Percentiles rank a stretch among this genome's conserved stretches.
Conservation (phyloP, 352 stramenopile species). For the Pythium plurisporium region DNA sequence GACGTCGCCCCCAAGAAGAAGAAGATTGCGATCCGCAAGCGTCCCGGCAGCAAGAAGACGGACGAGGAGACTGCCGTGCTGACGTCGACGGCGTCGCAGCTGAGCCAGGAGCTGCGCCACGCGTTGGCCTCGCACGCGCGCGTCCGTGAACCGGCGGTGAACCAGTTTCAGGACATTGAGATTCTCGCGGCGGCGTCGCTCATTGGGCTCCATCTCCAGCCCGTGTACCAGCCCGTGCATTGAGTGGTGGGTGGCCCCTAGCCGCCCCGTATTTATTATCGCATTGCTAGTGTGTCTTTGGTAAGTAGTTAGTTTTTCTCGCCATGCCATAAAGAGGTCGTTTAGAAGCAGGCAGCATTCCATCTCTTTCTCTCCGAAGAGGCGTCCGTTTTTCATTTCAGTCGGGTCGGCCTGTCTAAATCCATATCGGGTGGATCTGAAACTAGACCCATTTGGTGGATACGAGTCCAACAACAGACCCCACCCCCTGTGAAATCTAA, state of each 20-base stretch:
- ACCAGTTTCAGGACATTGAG: conserved; percentile 66
- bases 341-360: too few relatives aligned
- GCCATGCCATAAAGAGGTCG: too few relatives aligned
- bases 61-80: background rate
- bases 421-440: too few relatives aligned
- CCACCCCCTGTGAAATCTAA: too few relatives aligned
- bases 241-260: conserved; percentile 17
- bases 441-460: too few relatives aligned
- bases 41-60: conserved; percentile 15
- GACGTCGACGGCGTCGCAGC: conserved; percentile 25
- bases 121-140: conserved; percentile 15
- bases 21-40: conserved; percentile 32
- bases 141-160: background rate
- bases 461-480: too few relatives aligned
- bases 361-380: too few relatives aligned
- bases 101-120: conserved; percentile 36
- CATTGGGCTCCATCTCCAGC: conserved; percentile 63
- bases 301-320: too few relatives aligned
- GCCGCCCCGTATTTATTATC: conserved; percentile 12
- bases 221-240: conserved; percentile 60
- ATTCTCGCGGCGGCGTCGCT: conserved; percentile 72
- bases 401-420: too few relatives aligned
- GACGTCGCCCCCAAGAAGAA: conserved; percentile 30
- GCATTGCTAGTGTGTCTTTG: too few relatives aligned
- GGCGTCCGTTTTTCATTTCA: too few relatives aligned